Evolutionary conservation across 306 rosid genomes (phyloP), one percentile per base, ranked within the genome.

Genomic region (Rosa persica): DNA sequence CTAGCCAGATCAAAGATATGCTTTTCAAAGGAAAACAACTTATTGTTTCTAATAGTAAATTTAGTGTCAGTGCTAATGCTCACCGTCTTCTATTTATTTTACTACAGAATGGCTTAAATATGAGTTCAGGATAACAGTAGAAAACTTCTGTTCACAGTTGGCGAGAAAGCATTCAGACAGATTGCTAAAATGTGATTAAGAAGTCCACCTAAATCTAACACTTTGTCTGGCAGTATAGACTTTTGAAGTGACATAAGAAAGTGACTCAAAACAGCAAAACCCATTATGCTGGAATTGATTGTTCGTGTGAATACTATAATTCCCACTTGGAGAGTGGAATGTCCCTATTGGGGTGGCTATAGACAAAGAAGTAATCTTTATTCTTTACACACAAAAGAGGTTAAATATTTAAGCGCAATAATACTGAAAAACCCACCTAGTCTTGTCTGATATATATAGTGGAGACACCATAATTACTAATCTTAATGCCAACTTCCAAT

Each of bases 251-350:
- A 84, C 65, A 58, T 52, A 58, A 3, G 10, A 17, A 72, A 82
- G 73, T 78, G 84, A 55, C 47, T 66, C 62, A 51, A 51, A 85
- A 68, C 80, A 70, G 67, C 39, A n/a, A 66, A 77, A 22, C 48
- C 60, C 82, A 66, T 67, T 34, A 60, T 77, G 83, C 66, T 75
- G 40, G 46, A 58, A 68, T 74, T 77, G 46, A 58, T 46, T 77
- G 38, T 47, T 36, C 16, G 60, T 16, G 43, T 52, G 52, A 42
- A 43, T 38, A 74, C 40, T 44, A 61, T 27, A 70, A 36, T 69
- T 20, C 79, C 89, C 85, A 84, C 88, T 82, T 64, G 39, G 83
- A 85, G 85, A 72, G 89, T 81, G 86, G 79, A 78, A 72, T 78
- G 82, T 73, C 75, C 70, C 85, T 78, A 66, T 75, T 72, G 60